A percentile compares a stretch with the other conserved stretches of the same genome.
Conservation (phyloP, 768 basidiomycete genomes). For the Chalciporus chontae region DNA sequence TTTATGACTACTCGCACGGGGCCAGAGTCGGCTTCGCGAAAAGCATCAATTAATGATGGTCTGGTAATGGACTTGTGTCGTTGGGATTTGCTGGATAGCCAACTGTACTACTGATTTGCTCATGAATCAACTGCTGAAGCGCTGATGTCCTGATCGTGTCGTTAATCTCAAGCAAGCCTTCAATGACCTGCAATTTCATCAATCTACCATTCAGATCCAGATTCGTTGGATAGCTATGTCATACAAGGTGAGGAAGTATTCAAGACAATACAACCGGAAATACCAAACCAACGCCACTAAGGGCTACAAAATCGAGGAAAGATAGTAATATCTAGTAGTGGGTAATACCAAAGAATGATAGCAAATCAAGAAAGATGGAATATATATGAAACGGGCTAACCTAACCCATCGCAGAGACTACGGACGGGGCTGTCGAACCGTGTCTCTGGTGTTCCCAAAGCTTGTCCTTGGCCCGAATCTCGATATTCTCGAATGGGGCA, state of each 20-base stretch:
- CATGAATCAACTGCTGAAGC: neutral
- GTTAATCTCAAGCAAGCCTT: too few species aligned
- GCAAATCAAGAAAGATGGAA: conserved; percentile 9
- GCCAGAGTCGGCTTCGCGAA: conserved; percentile 56
- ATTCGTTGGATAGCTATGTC: neutral
- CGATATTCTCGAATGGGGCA: conserved; percentile 80
- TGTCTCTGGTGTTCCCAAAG: conserved; percentile 75
- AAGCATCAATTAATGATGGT: conserved; percentile 38
- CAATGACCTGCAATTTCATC: too few species aligned
- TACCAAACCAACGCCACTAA: conserved; percentile 3
- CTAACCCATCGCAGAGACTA: conserved; percentile 41
- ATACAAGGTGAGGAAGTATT: neutral
- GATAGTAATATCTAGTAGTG: neutral
- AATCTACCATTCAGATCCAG: neutral
- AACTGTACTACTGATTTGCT: neutral
- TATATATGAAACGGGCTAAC: neutral
- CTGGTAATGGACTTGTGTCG: neutral
- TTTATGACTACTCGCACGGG: conserved; percentile 55
- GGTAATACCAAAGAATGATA: conserved; percentile 8
- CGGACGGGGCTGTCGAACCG: conserved; percentile 41
- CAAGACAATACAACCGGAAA: neutral
- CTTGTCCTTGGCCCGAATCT: conserved; percentile 74
- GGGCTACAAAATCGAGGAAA: conserved; percentile 9
- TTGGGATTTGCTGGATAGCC: too few species aligned
- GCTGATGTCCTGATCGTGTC: neutral